Conservation (phyloP, 129 eudicot species). For the Helianthus tuberosus region DNA sequence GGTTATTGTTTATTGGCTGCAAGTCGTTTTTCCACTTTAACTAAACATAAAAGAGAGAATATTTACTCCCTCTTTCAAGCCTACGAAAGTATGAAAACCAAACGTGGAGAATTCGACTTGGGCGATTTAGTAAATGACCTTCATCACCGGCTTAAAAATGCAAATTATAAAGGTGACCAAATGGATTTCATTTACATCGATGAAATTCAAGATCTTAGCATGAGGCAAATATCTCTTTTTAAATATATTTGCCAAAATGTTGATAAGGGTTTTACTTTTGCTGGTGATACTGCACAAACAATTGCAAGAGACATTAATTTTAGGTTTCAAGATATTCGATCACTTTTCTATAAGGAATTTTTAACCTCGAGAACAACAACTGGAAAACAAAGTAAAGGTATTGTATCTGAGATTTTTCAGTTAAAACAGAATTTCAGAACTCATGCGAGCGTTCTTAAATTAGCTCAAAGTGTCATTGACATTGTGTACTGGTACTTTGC, state of each 20-base stretch:
- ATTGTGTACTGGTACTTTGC: constrained; percentile 62
- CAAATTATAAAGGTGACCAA: constrained; percentile 41
- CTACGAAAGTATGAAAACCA: constrained; percentile 68
- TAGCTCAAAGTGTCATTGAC: constrained; percentile 72
- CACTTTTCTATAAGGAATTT: constrained; percentile 66
- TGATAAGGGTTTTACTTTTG: constrained; percentile 65
- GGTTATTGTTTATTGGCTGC: constrained; percentile 48
- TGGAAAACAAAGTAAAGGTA: constrained; percentile 52
- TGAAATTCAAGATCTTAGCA: constrained; percentile 81
- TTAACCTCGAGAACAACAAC: constrained; percentile 15
- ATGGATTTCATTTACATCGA: constrained; percentile 75
- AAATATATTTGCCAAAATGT: constrained; percentile 74
- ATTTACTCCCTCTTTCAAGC: constrained; percentile 53
- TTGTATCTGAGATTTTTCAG: constrained; percentile 46
- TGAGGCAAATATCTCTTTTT: constrained; percentile 69
- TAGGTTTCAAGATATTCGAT: constrained; percentile 72
- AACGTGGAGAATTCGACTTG: constrained; percentile 60
- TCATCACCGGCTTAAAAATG: constrained; percentile 51
- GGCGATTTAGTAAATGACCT: constrained; percentile 74
- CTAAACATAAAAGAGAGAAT: constrained; percentile 34
- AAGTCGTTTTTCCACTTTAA: constrained; percentile 49
- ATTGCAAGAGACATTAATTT: constrained; percentile 81
- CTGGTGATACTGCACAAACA: constrained; percentile 86
- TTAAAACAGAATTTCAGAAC: constrained; percentile 69
- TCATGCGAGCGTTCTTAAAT: constrained; percentile 67